Percentiles rank a stretch among this genome's conserved stretches.
phyloP scores from a whole-genome alignment of 2,329 filamentous ascomycete genomes.

The Fusarium sp. region DNA sequence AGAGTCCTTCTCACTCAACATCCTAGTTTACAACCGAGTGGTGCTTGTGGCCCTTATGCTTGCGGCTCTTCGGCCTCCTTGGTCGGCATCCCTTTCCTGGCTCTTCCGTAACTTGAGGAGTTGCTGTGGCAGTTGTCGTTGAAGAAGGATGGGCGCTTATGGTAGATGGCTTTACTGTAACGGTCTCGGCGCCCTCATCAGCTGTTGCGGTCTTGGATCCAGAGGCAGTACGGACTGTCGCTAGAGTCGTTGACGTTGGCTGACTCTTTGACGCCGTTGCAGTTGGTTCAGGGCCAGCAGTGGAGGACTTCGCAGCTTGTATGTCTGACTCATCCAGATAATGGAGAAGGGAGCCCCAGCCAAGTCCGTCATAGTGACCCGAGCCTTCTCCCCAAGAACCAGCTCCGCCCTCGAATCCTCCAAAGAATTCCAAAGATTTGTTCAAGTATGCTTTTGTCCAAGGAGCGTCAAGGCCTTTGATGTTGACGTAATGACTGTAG shows the following conservation, averaged over 20 bases:
- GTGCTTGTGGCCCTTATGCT: neutral
- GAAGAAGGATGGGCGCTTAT: neutral
- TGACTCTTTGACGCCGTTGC: neutral
- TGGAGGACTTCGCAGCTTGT: neutral
- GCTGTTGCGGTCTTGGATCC: neutral
- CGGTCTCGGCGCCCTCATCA: neutral
- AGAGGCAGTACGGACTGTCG: neutral
- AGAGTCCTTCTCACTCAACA: neutral
- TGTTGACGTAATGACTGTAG: conserved; percentile 15
- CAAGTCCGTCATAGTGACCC: neutral
- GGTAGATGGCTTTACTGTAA: neutral
- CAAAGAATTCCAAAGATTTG: neutral
- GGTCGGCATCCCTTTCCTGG: neutral
- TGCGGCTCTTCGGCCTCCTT: neutral
- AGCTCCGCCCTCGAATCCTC: neutral
- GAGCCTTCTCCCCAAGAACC: neutral
- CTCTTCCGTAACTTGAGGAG: neutral
- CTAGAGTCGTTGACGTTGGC: neutral
- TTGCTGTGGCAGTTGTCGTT: too few species aligned
- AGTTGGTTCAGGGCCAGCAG: neutral
- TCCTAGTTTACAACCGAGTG: neutral
- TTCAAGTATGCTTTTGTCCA: conserved; percentile 27
- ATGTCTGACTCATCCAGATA: neutral
- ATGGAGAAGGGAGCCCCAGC: neutral
- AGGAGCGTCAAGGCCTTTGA: conserved; percentile 21